Evolutionary conservation across 2,329 filamentous ascomycete species (phyloP).

Genomic region (Cercospora janseana): DNA sequence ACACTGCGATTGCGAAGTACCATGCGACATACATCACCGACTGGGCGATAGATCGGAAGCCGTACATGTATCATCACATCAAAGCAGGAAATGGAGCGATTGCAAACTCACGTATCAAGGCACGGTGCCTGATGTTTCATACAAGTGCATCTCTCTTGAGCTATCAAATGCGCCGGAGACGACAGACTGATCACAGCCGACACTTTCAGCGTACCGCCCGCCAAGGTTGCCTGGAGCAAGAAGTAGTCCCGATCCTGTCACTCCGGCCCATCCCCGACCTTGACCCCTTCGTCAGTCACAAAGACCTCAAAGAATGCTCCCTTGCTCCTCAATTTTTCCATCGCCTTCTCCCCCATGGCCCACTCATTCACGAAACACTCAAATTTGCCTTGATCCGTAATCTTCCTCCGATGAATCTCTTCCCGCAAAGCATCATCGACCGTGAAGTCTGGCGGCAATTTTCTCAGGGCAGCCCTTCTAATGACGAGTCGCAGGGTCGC

Average conservation of each 20-base stretch:
- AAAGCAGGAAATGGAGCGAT: slow-evolving; percentile 19
- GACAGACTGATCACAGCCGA: no score
- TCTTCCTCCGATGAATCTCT: slow-evolving; percentile 37
- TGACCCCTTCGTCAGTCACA: slow-evolving; percentile 27
- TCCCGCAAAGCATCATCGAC: slow-evolving; percentile 42
- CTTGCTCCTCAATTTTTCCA: slow-evolving; percentile 23
- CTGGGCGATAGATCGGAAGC: slow-evolving; percentile 7
- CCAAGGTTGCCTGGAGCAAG: no score
- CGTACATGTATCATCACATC: slow-evolving; percentile 23
- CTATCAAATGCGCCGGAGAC: no score
- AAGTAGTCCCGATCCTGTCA: no score
- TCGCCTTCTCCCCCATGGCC: slow-evolving; percentile 28
- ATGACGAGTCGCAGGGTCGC: slow-evolving; percentile 39
- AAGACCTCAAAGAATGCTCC: slow-evolving; percentile 29
- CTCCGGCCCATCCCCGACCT: slow-evolving; percentile 19
- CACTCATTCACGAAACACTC: slow-evolving; percentile 34
- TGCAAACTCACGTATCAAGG: slow-evolving; percentile 6
- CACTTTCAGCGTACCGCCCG: no score
- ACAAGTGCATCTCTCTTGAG: background rate
- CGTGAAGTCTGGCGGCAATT: slow-evolving; percentile 41
- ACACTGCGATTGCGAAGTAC: slow-evolving; percentile 7
- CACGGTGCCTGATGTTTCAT: background rate
- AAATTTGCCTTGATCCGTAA: slow-evolving; percentile 40
- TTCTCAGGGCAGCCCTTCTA: slow-evolving; percentile 35
- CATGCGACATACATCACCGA: slow-evolving; percentile 11